Conservation (phyloP, 2,329 filamentous ascomycete species). For the Blastomyces parvus region DNA sequence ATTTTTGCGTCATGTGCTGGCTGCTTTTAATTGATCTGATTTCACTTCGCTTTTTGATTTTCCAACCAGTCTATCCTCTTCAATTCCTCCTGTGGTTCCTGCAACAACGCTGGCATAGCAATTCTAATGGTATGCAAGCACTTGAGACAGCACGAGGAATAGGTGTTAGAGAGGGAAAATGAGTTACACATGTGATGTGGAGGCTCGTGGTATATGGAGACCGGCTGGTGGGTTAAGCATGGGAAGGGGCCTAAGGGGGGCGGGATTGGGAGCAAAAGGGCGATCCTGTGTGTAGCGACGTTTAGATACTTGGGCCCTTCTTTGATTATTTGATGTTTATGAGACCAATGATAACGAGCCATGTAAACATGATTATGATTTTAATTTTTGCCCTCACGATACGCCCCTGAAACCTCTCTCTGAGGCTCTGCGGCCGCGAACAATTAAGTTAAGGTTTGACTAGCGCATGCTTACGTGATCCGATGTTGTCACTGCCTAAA, state of each 20-base stretch:
- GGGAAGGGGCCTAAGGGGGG: background rate
- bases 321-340: background rate
- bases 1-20: background rate
- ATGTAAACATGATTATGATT: background rate
- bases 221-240: background rate
- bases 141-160: background rate
- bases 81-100: background rate
- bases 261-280: background rate
- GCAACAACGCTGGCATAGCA: background rate
- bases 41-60: background rate
- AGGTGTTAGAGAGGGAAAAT: background rate
- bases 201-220: background rate
- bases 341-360: background rate
- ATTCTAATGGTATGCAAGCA: background rate
- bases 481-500: background rate
- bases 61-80: background rate
- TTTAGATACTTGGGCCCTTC: background rate
- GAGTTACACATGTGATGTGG: background rate
- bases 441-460: background rate
- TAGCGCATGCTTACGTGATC: background rate
- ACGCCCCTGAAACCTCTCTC: background rate
- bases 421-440: too few species aligned
- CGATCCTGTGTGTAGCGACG: background rate
- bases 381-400: background rate
- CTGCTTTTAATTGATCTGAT: background rate